phyloP scores from a whole-genome alignment of 768 basidiomycete genomes.

The Amanita subjunquillea region DNA sequence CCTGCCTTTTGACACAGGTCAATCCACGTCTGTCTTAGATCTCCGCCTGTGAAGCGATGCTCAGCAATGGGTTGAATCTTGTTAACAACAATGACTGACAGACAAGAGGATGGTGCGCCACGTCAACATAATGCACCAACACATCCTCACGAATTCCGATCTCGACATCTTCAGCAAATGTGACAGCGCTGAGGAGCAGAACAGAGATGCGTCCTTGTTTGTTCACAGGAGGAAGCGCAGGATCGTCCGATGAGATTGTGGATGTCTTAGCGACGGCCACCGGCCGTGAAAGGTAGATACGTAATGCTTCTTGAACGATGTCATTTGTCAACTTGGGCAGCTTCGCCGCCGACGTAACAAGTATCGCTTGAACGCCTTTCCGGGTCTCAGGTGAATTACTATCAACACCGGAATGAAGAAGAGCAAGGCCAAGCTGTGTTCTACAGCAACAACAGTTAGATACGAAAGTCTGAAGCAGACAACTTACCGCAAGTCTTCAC shows the following conservation, averaged over 20 bases:
- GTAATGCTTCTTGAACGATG: constrained; percentile 54
- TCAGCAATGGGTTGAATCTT: neutral
- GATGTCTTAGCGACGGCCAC: constrained; percentile 13
- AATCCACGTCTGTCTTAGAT: constrained; percentile 66
- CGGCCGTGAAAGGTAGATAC: constrained; percentile 32
- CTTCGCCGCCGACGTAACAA: constrained; percentile 27
- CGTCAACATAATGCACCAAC: constrained; percentile 45
- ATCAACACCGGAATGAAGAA: constrained; percentile 62
- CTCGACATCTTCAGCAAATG: constrained; percentile 35
- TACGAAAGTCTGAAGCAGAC: neutral
- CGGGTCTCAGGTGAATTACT: constrained; percentile 44
- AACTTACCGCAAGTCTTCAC: constrained; percentile 43
- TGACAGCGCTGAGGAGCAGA: constrained; percentile 40
- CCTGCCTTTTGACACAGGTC: constrained; percentile 64
- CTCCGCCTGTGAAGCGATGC: constrained; percentile 23
- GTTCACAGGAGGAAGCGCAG: constrained; percentile 25
- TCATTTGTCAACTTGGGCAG: constrained; percentile 39
- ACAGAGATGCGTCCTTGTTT: constrained; percentile 43
- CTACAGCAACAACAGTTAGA: constrained; percentile 21
- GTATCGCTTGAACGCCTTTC: constrained; percentile 28
- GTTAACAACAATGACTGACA: constrained; percentile 29
- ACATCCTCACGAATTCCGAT: constrained; percentile 28
- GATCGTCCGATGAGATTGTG: constrained; percentile 19
- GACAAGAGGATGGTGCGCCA: constrained; percentile 64
- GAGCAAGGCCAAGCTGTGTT: constrained; percentile 49